Base-by-base conservation (phyloP, 345 rosid genomes). In the Citropsis articulata region DNA sequence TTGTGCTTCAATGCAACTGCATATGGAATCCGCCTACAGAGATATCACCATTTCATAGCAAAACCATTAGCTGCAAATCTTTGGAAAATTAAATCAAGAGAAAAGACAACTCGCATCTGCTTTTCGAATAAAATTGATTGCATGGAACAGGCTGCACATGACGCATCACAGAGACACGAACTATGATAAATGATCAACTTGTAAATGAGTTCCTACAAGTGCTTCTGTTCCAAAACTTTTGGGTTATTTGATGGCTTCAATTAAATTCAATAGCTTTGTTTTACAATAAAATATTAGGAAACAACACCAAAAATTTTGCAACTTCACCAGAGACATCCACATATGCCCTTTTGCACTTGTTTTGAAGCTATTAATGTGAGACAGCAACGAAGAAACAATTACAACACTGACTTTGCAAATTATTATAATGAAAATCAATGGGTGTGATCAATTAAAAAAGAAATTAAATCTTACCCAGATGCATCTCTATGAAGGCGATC, bases 401-500 rank as follows among this genome's bases (percentile, higher is more conserved):
- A 56, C 24, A 19, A 6, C 12, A 65, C 38, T 18, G 27, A 56
- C 68, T 42, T 61, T 63, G 9, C 27, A n/a, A 14, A 14, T 40
- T 27, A 4, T 22, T 50, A 55, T 30, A 33, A 64, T 62, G 25
- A 12, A 6, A 45, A 67, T 36, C 33, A 28, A 22, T 3, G 1
- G 22, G 8, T 42, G 22, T 19, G 22, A 48, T 19, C 7, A 75
- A 50, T 50, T 13, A 70, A 28, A 19, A 21, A 81, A 48, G 64
- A 50, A 76, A 71, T 12, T 31, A 36, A 36, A 56, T 19, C 66
- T 82, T 90, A 94, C 99, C 99, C 99, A 61, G 94, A 89, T 66
- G 90, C 87, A 80, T 97, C 99, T 93, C 98, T 86, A 66, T 93
- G 98, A 82, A 84, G 87, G 76, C 99, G 97, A 90, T 97, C 98